A percentile compares a stretch with the other conserved stretches of the same genome.
phyloP scores from a whole-genome alignment of 1,139 yeast genomes.

The Oligophagozyma castellii region DNA sequence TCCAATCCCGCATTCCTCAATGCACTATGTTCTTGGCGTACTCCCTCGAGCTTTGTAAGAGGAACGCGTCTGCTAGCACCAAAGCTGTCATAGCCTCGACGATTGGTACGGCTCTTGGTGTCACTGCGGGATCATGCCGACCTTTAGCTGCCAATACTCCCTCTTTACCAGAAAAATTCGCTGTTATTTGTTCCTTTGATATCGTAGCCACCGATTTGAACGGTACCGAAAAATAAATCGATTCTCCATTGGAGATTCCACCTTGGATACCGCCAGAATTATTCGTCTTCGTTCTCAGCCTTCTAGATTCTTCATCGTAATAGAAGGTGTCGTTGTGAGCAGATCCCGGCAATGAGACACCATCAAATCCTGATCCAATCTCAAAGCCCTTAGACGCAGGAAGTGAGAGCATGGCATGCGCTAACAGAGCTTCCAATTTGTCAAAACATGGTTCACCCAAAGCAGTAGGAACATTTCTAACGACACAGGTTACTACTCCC shows the following conservation, averaged over 20 bases:
- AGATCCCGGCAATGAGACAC: constrained; percentile 84
- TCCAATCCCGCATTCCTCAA: constrained; percentile 5
- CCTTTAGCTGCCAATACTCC: constrained; percentile 94
- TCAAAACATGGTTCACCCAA: constrained; percentile 97
- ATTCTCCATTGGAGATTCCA: constrained; percentile 92
- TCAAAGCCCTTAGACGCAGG: constrained; percentile 98
- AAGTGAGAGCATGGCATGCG: constrained; percentile 94
- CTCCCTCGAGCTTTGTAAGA: constrained; percentile 81
- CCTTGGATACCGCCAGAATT: constrained; percentile 97
- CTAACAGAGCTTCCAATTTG: constrained; percentile 84
- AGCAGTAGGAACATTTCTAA: constrained; percentile 86
- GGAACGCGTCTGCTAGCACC: constrained; percentile 71
- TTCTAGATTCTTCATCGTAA: constrained; percentile 38
- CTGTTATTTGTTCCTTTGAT: constrained; percentile 80
- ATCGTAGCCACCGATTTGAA: constrained; percentile 98
- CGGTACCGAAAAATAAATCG: constrained; percentile 86
- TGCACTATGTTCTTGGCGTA: constrained; percentile 18
- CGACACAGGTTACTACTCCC: constrained; percentile 94
- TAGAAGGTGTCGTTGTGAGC: constrained; percentile 82
- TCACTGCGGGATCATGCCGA: constrained; percentile 96
- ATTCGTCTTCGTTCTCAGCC: constrained; percentile 75
- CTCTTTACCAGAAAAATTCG: constrained; percentile 71
- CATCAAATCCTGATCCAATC: constrained; percentile 89
- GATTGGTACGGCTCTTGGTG: constrained; percentile 96
- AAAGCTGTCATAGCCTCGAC: constrained; percentile 97